phyloP scores from a whole-genome alignment of 495 filamentous ascomycete species.

The Friedmanniomyces simplex region DNA sequence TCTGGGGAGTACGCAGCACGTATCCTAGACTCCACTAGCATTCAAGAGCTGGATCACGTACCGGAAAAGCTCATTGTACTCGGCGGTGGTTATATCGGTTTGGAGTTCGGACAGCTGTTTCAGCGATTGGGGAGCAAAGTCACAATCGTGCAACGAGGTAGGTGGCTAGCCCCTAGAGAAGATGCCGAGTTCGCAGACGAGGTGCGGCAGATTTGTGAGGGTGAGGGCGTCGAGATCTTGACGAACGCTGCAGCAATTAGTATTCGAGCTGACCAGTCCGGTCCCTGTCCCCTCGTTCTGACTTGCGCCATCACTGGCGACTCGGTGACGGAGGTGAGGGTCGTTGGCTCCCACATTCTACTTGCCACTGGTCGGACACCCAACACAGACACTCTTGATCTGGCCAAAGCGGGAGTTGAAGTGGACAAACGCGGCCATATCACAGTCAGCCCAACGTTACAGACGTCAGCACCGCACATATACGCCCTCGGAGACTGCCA shows the following conservation, averaged over 20 bases:
- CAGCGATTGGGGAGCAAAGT: not conserved
- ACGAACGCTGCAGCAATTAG: not conserved
- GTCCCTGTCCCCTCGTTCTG: not conserved
- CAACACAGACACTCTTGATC: constrained; percentile 36
- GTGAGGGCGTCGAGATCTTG: not conserved
- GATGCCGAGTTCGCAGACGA: not conserved
- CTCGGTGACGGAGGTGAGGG: not conserved
- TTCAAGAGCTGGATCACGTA: constrained; percentile 37
- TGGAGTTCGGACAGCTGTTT: not conserved
- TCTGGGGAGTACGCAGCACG: not conserved
- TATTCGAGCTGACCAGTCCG: not conserved
- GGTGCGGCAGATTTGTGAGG: not conserved
- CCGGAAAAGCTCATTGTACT: not conserved
- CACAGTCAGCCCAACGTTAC: constrained; percentile 31
- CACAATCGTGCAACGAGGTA: not conserved
- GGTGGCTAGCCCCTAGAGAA: not conserved
- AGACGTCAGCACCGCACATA: constrained; percentile 32
- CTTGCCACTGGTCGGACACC: constrained; percentile 39
- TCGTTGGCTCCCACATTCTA: constrained; percentile 38
- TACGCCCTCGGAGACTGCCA: constrained; percentile 44
- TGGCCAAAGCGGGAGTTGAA: constrained; percentile 29
- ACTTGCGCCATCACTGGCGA: not conserved
- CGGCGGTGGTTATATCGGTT: not conserved
- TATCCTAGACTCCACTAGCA: constrained; percentile 39
- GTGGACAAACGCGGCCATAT: constrained; percentile 34